Evolutionary conservation across 208 protist species (phyloP).

Genomic region (Leishmania martiniquensis): DNA sequence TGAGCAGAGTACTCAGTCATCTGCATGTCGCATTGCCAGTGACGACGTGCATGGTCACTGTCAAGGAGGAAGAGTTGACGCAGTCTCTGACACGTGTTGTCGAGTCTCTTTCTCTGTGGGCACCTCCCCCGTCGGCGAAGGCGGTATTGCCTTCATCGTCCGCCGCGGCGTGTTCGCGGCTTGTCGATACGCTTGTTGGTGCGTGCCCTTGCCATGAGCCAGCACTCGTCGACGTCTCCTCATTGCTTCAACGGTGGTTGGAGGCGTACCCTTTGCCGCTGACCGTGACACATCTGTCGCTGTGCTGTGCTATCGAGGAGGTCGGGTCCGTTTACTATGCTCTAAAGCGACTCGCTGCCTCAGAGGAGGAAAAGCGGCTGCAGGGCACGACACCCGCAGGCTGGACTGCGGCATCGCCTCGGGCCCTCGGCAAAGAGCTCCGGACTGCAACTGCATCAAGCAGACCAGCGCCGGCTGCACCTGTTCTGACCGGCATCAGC

Average conservation of each 20-base stretch:
- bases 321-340: constrained; percentile 37
- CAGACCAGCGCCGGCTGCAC: background rate
- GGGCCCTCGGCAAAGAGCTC: background rate
- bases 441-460: background rate
- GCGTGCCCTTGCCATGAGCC: constrained; percentile 11
- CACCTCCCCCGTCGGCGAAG: constrained; percentile 1
- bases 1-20: constrained; percentile 7
- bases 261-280: constrained; percentile 22
- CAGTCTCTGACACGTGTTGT: constrained; percentile 4
- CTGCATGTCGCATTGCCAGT: constrained; percentile 1
- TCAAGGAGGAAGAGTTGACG: constrained; percentile 15
- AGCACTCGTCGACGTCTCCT: constrained; percentile 10
- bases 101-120: constrained; percentile 14
- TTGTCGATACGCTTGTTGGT: constrained; percentile 23
- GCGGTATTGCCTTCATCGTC: background rate
- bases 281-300: constrained; percentile 17
- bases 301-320: constrained; percentile 20
- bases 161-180: constrained; percentile 11
- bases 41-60: background rate
- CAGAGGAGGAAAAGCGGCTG: constrained; percentile 16
- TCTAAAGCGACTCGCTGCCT: constrained; percentile 37
- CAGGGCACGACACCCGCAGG: constrained; percentile 7
- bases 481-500: constrained; percentile 29
- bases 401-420: background rate
- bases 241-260: constrained; percentile 25